These are phyloP conservation scores for Fraxinus dipetala DNA, from an alignment of 305 asterid species.

Conservation along the genomic window DNA sequence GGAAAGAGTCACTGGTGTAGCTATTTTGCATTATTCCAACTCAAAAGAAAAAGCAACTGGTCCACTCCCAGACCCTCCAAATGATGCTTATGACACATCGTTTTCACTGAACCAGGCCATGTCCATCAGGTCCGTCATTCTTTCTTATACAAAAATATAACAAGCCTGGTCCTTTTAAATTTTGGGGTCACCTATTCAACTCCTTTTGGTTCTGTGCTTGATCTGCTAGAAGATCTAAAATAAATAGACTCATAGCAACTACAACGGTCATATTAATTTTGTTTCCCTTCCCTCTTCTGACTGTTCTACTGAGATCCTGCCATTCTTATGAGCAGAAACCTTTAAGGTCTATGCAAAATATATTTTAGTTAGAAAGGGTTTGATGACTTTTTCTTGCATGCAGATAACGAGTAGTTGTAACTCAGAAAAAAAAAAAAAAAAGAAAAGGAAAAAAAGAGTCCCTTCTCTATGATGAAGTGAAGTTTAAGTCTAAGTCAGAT, in stretches of 20 bases:
- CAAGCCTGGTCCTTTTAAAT: not conserved
- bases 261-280: not conserved
- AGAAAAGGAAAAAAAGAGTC: not conserved
- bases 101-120: constrained; percentile 77
- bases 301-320: not conserved
- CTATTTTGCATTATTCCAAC: constrained; percentile 78
- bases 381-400: not conserved
- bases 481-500: not conserved
- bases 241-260: not conserved
- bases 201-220: not conserved
- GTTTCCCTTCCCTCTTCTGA: not conserved
- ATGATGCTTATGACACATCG: constrained; percentile 54
- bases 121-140: constrained; percentile 66
- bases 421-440: not conserved
- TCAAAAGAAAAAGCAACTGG: constrained; percentile 71
- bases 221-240: not conserved
- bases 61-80: constrained; percentile 89
- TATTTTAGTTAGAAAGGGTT: not conserved
- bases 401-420: not conserved
- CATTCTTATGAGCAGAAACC: not conserved
- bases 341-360: not conserved
- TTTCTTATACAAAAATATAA: not conserved
- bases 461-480: not conserved
- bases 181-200: not conserved
- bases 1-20: constrained; percentile 94